These are phyloP conservation scores for Aspergillus homomorphus DNA, from an alignment of 495 filamentous ascomycete genomes.

Conservation along the genomic window DNA sequence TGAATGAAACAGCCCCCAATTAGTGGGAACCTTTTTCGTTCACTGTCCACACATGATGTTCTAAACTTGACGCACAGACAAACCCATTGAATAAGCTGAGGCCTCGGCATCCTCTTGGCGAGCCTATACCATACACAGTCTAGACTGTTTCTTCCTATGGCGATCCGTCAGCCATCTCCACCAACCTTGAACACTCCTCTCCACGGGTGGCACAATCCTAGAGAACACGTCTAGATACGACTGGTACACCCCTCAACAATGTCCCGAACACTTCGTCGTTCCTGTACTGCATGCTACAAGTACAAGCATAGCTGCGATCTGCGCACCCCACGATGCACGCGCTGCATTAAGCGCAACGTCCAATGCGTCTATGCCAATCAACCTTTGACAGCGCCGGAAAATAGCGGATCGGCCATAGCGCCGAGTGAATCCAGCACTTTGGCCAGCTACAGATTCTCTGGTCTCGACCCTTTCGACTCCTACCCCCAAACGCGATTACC, in stretches of 20 bases:
- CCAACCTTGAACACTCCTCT: not conserved
- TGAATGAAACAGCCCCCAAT: no score
- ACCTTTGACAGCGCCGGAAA: slow-evolving; percentile 29
- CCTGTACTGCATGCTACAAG: slow-evolving; percentile 48
- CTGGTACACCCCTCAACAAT: not conserved
- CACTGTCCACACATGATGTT: not conserved
- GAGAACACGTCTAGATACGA: not conserved
- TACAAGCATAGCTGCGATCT: slow-evolving; percentile 50
- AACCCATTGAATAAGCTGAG: not conserved
- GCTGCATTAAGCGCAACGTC: slow-evolving; percentile 43
- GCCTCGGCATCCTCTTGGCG: not conserved
- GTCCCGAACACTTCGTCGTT: slow-evolving; percentile 41
- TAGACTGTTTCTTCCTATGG: not conserved
- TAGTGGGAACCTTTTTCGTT: not conserved
- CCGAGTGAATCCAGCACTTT: slow-evolving; percentile 11
- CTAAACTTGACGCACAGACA: not conserved
- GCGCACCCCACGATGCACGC: slow-evolving; percentile 45
- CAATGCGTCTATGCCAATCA: slow-evolving; percentile 48
- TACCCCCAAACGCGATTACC: slow-evolving; percentile 49
- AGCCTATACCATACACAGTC: not conserved
- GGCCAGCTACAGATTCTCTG: slow-evolving; percentile 22
- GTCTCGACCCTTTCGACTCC: slow-evolving; percentile 50
- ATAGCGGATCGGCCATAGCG: not conserved
- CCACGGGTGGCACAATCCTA: not conserved
- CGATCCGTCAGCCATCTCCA: no score